Evolutionary conservation across 768 basidiomycete species (phyloP).

Genomic region (Lactifluus hygrophoroides): DNA sequence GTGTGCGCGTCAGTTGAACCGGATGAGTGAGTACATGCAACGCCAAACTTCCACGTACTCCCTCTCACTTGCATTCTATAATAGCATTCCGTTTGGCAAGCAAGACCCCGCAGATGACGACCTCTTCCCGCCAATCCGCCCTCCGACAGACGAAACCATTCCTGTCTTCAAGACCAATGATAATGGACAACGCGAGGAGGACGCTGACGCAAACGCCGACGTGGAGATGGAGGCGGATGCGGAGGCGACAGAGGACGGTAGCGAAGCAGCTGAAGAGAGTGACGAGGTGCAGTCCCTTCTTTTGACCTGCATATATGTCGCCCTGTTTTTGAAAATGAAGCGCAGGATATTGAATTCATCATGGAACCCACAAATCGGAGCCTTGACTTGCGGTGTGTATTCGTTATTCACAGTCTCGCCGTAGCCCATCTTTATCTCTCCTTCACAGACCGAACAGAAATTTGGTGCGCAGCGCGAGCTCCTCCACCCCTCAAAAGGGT

Average conservation of each 20-base stretch:
- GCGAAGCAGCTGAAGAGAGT: constrained; percentile 32
- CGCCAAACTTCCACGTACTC: background rate
- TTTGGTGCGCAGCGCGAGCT: constrained; percentile 26
- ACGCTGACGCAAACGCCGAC: constrained; percentile 22
- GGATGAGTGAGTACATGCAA: constrained; percentile 18
- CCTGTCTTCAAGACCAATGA: constrained; percentile 10
- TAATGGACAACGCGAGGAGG: constrained; percentile 14
- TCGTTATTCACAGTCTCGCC: background rate
- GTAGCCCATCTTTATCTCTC: background rate
- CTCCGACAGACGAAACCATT: constrained; percentile 19
- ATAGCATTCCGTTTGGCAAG: constrained; percentile 13
- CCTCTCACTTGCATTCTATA: background rate
- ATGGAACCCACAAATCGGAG: constrained; percentile 71
- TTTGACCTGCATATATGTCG: constrained; percentile 32
- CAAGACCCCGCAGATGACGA: constrained; percentile 6
- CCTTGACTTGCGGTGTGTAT: constrained; percentile 60
- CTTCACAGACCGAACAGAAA: constrained; percentile 30
- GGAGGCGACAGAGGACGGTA: constrained; percentile 32
- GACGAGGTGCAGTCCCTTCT: constrained; percentile 36
- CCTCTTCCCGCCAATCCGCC: constrained; percentile 1
- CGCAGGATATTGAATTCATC: constrained; percentile 83
- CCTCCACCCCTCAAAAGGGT: constrained; percentile 27
- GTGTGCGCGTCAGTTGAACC: constrained; percentile 19
- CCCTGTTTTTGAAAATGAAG: background rate
- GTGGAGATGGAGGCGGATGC: constrained; percentile 29